These are phyloP conservation scores for Jasminum sambac DNA, from an alignment of 257 asterid species.

Conservation along the genomic window DNA sequence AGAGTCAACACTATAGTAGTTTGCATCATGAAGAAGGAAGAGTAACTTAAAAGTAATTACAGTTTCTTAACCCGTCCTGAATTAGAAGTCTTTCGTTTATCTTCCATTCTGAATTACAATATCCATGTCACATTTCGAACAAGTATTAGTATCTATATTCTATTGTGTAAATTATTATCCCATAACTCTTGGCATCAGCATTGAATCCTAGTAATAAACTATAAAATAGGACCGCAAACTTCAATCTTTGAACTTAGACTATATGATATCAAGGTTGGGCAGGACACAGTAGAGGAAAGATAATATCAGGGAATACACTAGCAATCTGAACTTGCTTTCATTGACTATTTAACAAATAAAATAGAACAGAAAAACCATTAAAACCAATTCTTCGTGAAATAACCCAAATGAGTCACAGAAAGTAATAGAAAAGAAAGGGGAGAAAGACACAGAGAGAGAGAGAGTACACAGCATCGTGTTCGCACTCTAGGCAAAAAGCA, in stretches of 20 bases:
- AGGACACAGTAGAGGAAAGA: background rate
- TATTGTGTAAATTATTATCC: too few species aligned
- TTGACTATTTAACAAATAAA: background rate
- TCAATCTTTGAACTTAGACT: background rate
- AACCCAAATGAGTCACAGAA: background rate
- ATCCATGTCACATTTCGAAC: too few species aligned
- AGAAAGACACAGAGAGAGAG: background rate
- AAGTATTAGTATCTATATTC: too few species aligned
- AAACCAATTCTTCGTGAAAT: background rate
- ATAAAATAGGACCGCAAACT: background rate
- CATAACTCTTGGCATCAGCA: too few species aligned
- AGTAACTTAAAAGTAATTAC: too few species aligned
- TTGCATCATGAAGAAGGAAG: too few species aligned
- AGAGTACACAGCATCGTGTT: background rate
- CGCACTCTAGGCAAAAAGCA: background rate
- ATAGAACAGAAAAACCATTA: background rate
- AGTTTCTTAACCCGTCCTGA: too few species aligned
- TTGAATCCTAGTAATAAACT: too few species aligned
- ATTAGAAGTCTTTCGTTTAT: too few species aligned
- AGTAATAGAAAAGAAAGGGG: background rate
- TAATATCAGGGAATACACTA: background rate
- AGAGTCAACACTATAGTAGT: too few species aligned
- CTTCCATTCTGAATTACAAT: too few species aligned
- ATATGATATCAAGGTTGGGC: background rate
- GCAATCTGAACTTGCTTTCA: background rate